A percentile compares a stretch with the other conserved stretches of the same genome.
phyloP scores from a whole-genome alignment of 352 stramenopile genomes.

The Plasmopara viticola region DNA sequence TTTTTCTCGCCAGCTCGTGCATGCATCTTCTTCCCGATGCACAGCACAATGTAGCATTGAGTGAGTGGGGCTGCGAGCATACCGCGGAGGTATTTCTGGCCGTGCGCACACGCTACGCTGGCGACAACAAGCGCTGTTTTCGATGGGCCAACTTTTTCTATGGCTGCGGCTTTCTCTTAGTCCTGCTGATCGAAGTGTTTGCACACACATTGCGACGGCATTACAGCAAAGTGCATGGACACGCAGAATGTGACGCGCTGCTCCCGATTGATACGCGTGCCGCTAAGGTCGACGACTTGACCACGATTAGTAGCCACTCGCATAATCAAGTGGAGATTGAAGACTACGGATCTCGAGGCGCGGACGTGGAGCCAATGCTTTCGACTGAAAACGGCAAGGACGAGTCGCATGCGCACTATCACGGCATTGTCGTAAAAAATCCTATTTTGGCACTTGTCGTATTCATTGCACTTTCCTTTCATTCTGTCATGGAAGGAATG shows the following conservation, averaged over 20 bases:
- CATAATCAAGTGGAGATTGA: slow-evolving; percentile 14
- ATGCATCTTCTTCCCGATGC: slow-evolving; percentile 77
- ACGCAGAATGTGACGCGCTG: slow-evolving; percentile 23
- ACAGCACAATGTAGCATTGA: slow-evolving; percentile 55
- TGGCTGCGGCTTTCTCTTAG: slow-evolving; percentile 60
- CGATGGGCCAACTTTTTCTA: slow-evolving; percentile 81
- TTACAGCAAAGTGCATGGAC: slow-evolving; percentile 23
- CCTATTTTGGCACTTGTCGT: slow-evolving; percentile 62
- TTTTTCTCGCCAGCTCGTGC: slow-evolving; percentile 75
- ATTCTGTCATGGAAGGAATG: slow-evolving; percentile 84
- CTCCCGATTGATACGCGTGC: slow-evolving; percentile 14
- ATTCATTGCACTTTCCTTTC: slow-evolving; percentile 77
- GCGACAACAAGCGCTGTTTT: slow-evolving; percentile 45
- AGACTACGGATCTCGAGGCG: slow-evolving; percentile 25
- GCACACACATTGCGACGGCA: slow-evolving; percentile 52
- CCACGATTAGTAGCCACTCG: slow-evolving; percentile 8
- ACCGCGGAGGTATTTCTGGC: slow-evolving; percentile 30
- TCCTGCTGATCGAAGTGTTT: slow-evolving; percentile 68
- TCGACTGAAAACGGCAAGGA: slow-evolving; percentile 10
- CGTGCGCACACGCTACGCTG: slow-evolving; percentile 21
- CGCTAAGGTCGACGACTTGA: slow-evolving; percentile 8
- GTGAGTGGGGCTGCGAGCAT: slow-evolving; percentile 34
- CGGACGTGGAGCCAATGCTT: slow-evolving; percentile 2
- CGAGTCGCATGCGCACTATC: slow-evolving; percentile 47
- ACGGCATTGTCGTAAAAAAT: slow-evolving; percentile 58